Base-by-base conservation (phyloP, 2,329 filamentous ascomycete species). In the Triangularia setosa region DNA sequence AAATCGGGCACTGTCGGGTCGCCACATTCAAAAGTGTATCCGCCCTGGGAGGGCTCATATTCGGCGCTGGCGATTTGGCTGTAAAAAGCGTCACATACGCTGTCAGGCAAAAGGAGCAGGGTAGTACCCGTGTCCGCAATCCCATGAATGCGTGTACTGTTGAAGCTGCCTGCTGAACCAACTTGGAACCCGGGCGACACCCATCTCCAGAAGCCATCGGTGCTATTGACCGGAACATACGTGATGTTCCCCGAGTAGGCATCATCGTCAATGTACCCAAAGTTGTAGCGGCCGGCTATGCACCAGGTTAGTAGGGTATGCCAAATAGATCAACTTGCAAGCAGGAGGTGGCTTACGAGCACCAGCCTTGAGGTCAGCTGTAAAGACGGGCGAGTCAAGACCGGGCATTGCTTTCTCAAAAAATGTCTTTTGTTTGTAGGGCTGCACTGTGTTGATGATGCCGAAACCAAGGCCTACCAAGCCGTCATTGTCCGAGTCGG, bases 121-220 rank as follows among this genome's bases (percentile, higher is more conserved):
- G 84, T 84, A 12, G 85, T 86, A 62, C 85, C 85, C 11, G 85
- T 87, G 75, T 88, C 85, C 25, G 82, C 81, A 65, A 87, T 86
- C 21, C 82, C 81, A 9, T 67, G 71, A 57, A 77, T 66, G 14
- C 66, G 53, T 24, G 69, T 61, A 16, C 62, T 68, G 65, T 66
- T 62, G 56, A 77, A 75, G 14, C 68, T 65, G 23, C 27, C 27
- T 14, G 35, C 48, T n/a, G 69, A 72, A 64, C 76, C 78, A 52
- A 79, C 72, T 27, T 67, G 61, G 53, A 77, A 78, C 44, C 73
- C 76, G 7, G 76, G 72, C 2, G 73, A 68, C 23, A 67, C 76
- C 78, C 90, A 89, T 52, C 79, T 76, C 88, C 89, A 91, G 78
- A 84, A 90, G 9, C 88, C 88, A 7, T 84, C 72, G 57, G 77